Evolutionary conservation across 202 grass and related monocot genomes (phyloP).

Genomic region (Bolboschoenoplectus hybrid): DNA sequence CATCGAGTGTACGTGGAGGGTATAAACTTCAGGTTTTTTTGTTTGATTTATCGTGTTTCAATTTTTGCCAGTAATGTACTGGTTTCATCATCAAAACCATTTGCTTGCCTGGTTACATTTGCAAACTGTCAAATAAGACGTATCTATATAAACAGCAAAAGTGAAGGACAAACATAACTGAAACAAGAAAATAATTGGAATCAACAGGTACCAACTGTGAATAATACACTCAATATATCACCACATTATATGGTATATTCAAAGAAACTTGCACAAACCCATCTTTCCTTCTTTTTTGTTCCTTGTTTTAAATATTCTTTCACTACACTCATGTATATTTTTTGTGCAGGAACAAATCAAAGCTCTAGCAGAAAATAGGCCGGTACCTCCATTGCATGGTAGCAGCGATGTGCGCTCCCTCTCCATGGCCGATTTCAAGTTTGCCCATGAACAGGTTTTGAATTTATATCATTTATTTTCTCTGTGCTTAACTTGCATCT

Average conservation of each 20-base stretch:
- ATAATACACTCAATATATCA: not conserved
- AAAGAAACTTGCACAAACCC: not conserved
- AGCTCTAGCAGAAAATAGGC: conserved; percentile 68
- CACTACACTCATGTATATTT: not conserved
- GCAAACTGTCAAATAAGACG: not conserved
- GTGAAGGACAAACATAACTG: not conserved
- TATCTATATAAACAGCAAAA: not conserved
- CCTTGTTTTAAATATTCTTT: not conserved
- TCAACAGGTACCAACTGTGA: not conserved
- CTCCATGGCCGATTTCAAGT: conserved; percentile 64
- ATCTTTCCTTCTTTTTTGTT: not conserved
- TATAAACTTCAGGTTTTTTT: not conserved
- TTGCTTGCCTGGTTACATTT: not conserved
- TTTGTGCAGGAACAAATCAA: conserved; percentile 62
- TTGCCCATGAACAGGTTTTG: conserved; percentile 81
- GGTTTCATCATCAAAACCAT: not conserved
- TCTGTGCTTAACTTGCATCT: not conserved
- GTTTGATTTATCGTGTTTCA: not conserved
- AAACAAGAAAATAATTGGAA: not conserved
- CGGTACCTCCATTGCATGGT: conserved; percentile 50
- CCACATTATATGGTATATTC: not conserved
- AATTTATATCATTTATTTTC: not conserved
- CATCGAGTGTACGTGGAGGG: not conserved
- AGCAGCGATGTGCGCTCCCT: conserved; percentile 71
- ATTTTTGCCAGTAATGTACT: too few relatives aligned